Evolutionary conservation across 1,284 basidiomycete genomes (phyloP).

Genomic region (Boletus mariae): DNA sequence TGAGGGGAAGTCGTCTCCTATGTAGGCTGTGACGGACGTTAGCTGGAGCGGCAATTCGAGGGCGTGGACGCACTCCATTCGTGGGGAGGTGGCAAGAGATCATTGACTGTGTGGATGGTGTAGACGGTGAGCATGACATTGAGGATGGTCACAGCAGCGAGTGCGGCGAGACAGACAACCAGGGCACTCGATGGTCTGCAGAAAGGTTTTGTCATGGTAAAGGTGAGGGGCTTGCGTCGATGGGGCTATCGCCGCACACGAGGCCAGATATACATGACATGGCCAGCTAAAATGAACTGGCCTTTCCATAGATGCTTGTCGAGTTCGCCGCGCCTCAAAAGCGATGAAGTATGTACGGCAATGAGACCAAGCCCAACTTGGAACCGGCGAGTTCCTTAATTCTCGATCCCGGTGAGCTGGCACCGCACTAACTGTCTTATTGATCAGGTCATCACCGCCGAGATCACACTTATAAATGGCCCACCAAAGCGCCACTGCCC

Average conservation of each 20-base stretch:
- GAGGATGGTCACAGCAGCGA: slow-evolving; percentile 20
- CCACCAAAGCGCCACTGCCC: too few species aligned
- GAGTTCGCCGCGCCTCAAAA: too few species aligned
- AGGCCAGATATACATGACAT: background rate
- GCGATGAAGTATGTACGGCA: too few species aligned
- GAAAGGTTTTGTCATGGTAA: background rate
- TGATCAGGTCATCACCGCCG: too few species aligned
- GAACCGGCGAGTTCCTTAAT: too few species aligned
- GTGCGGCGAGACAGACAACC: slow-evolving; percentile 17
- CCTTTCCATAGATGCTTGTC: too few species aligned
- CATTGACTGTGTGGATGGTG: slow-evolving; percentile 13
- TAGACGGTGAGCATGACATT: slow-evolving; percentile 23
- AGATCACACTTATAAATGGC: background rate
- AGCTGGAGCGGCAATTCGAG: background rate
- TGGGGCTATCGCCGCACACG: background rate
- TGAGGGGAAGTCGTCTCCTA: slow-evolving; percentile 30
- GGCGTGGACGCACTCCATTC: slow-evolving; percentile 23
- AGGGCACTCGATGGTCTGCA: background rate
- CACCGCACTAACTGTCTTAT: too few species aligned
- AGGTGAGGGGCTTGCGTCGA: background rate
- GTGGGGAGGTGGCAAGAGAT: slow-evolving; percentile 12
- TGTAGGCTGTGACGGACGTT: slow-evolving; percentile 18
- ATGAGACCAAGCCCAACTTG: too few species aligned
- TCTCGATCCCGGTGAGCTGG: too few species aligned
- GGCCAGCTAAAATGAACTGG: too few species aligned